phyloP scores from a whole-genome alignment of 768 basidiomycete species.

The Mycena metata region DNA sequence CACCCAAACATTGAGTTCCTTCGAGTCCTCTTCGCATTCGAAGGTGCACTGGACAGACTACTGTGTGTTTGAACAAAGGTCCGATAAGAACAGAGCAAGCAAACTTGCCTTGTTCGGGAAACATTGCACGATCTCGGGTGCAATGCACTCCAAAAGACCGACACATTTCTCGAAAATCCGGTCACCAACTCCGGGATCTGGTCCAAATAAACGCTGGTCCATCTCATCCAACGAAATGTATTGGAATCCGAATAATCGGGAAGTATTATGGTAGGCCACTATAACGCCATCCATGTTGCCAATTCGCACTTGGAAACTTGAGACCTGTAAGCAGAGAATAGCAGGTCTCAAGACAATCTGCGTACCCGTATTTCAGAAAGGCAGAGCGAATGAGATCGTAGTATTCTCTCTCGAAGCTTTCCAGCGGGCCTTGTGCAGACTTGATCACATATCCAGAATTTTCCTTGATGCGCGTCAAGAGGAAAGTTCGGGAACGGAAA shows the following conservation, averaged over 20 bases:
- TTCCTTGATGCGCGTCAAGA: slow-evolving; percentile 60
- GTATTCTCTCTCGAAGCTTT: slow-evolving; percentile 94
- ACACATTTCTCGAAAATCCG: slow-evolving; percentile 84
- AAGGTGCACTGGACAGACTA: slow-evolving; percentile 73
- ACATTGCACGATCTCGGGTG: slow-evolving; percentile 66
- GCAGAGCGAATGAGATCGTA: slow-evolving; percentile 95
- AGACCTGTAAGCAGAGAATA: slow-evolving; percentile 9
- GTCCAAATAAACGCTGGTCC: slow-evolving; percentile 85
- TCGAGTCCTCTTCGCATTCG: slow-evolving; percentile 62
- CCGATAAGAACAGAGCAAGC: slow-evolving; percentile 4
- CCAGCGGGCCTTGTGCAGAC: slow-evolving; percentile 68
- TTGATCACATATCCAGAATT: slow-evolving; percentile 85
- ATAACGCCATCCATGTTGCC: slow-evolving; percentile 97
- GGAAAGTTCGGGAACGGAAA: neutral
- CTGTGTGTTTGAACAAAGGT: slow-evolving; percentile 10
- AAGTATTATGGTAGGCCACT: slow-evolving; percentile 90
- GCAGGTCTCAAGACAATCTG: neutral
- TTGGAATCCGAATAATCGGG: slow-evolving; percentile 92
- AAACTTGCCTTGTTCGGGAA: slow-evolving; percentile 77
- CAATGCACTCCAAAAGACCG: slow-evolving; percentile 74
- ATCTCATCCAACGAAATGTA: slow-evolving; percentile 91
- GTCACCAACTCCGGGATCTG: slow-evolving; percentile 66
- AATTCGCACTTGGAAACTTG: slow-evolving; percentile 95
- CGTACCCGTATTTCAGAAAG: slow-evolving; percentile 92
- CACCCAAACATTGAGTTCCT: slow-evolving; percentile 73